phyloP scores from a whole-genome alignment of 305 asterid species.

The Fraxinus ornus region DNA sequence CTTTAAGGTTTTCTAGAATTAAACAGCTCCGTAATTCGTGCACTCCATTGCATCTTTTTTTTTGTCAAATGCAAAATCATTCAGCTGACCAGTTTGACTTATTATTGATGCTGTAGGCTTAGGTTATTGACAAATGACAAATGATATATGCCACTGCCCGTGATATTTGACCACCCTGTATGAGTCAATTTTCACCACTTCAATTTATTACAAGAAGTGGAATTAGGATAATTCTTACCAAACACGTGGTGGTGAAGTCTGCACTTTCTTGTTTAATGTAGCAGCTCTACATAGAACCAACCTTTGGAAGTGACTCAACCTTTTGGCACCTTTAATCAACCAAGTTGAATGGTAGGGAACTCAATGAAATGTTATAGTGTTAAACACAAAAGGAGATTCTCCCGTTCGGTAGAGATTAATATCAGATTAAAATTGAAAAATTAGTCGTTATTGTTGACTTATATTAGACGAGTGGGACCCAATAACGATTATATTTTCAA shows the following conservation, averaged over 20 bases:
- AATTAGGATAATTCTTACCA: neutral
- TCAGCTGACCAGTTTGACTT: neutral
- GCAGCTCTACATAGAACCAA: neutral
- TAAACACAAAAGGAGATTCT: neutral
- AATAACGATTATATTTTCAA: too few relatives aligned
- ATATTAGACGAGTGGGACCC: too few relatives aligned
- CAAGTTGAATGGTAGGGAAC: neutral
- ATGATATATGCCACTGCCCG: neutral
- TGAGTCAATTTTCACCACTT: neutral
- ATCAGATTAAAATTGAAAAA: too few relatives aligned
- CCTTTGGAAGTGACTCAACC: neutral
- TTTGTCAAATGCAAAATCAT: neutral
- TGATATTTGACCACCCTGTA: neutral
- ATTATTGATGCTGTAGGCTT: neutral
- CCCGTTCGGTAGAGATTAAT: too few relatives aligned
- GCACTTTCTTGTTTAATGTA: neutral
- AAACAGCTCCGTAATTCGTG: neutral
- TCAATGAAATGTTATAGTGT: neutral
- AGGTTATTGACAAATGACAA: neutral
- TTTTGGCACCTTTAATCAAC: neutral
- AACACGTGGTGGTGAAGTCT: neutral
- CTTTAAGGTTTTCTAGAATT: neutral
- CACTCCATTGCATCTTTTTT: neutral
- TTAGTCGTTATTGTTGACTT: too few relatives aligned
- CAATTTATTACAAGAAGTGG: neutral